phyloP scores from a whole-genome alignment of 1,284 basidiomycete species.

The Vanrija humicola region DNA sequence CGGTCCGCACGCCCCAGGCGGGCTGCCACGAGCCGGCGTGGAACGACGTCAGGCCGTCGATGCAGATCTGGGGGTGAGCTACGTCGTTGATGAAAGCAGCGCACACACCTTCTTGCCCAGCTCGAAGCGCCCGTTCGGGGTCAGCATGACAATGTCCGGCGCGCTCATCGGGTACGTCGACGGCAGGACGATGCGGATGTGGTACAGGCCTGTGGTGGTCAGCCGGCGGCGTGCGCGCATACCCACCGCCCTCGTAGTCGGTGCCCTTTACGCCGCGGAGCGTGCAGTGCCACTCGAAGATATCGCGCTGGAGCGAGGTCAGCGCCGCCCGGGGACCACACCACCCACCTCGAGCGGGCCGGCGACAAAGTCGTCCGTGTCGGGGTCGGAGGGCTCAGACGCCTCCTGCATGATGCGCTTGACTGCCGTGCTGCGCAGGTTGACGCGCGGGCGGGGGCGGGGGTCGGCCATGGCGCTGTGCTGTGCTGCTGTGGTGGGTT shows the following conservation, averaged over 20 bases:
- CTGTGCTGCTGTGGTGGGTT: no score
- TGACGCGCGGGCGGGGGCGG: slow-evolving; percentile 21
- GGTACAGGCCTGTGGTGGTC: slow-evolving; percentile 57
- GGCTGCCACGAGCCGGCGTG: slow-evolving; percentile 71
- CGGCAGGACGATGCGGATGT: slow-evolving; percentile 84
- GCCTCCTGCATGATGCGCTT: slow-evolving; percentile 98
- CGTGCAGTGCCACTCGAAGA: slow-evolving; percentile 91
- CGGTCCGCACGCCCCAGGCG: slow-evolving; percentile 96
- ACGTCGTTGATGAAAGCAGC: neutral
- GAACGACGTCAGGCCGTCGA: slow-evolving; percentile 77
- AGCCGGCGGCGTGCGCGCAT: neutral
- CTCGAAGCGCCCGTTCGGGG: slow-evolving; percentile 92
- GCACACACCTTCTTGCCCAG: slow-evolving; percentile 88
- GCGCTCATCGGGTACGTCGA: slow-evolving; percentile 92
- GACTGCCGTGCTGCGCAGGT: slow-evolving; percentile 60
- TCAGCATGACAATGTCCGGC: slow-evolving; percentile 89
- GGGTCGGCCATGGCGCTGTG: neutral
- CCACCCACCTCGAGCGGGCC: slow-evolving; percentile 75
- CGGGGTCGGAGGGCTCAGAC: slow-evolving; percentile 59
- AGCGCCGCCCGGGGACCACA: slow-evolving; percentile 7
- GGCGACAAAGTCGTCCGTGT: slow-evolving; percentile 53
- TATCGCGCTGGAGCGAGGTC: slow-evolving; percentile 30
- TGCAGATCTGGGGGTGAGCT: slow-evolving; percentile 66
- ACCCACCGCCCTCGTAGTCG: slow-evolving; percentile 80
- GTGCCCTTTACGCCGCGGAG: slow-evolving; percentile 79